phyloP scores from a whole-genome alignment of 805 yeast species.

The Suhomyces pyralidae region DNA sequence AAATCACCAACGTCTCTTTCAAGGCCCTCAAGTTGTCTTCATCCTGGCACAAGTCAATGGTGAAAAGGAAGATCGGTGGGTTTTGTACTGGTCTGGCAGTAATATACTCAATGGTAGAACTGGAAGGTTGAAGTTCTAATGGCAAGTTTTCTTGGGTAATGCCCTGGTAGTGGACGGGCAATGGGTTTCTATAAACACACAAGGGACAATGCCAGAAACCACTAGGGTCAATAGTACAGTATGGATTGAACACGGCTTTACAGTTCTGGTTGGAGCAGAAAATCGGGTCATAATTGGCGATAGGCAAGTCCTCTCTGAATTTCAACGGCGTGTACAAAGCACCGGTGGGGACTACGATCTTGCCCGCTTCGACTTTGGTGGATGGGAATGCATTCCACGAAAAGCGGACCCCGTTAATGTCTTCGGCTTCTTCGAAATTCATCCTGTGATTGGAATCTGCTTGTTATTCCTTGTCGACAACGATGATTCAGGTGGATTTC shows the following conservation, averaged over 20 bases:
- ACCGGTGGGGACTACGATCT: constrained; percentile 92
- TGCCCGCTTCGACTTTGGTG: constrained; percentile 82
- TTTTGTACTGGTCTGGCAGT: constrained; percentile 73
- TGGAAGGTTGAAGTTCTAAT: constrained; percentile 63
- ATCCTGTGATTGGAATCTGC: constrained; percentile 12
- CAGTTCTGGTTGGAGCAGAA: constrained; percentile 74
- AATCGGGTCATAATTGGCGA: constrained; percentile 84
- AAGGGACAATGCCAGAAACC: constrained; percentile 87
- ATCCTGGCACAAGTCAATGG: constrained; percentile 87
- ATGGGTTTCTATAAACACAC: constrained; percentile 72
- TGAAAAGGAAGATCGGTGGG: constrained; percentile 85
- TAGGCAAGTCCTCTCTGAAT: constrained; percentile 67
- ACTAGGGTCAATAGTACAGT: constrained; percentile 72
- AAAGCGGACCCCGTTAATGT: constrained; percentile 43
- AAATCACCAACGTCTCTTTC: constrained; percentile 73
- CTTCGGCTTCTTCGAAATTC: constrained; percentile 46
- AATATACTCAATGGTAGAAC: constrained; percentile 82
- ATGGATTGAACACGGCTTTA: constrained; percentile 84
- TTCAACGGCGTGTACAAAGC: constrained; percentile 93
- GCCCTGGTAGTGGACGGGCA: constrained; percentile 79
- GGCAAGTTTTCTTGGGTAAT: constrained; percentile 77
- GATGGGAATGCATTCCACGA: constrained; percentile 77
- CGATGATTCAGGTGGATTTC: constrained; percentile 2
- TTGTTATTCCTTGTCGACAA: background rate
- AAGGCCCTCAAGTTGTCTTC: constrained; percentile 80